Evolutionary conservation across 2,329 filamentous ascomycete genomes (phyloP).

Genomic region (Zymoseptoria ardabiliae): DNA sequence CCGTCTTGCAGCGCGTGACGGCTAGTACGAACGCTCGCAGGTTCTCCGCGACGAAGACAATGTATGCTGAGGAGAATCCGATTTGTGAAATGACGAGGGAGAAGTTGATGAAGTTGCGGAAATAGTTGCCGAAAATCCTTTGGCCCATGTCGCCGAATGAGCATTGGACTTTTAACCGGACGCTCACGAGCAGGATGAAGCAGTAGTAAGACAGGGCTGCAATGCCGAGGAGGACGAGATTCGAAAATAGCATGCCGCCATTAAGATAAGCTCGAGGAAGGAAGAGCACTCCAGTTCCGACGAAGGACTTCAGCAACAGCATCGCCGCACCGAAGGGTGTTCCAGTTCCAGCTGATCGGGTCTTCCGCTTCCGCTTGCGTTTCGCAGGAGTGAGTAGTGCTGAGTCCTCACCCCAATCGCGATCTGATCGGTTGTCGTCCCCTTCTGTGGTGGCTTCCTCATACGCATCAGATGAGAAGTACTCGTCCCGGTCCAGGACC

Average conservation of each 20-base stretch:
- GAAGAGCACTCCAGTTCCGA: conserved; percentile 92
- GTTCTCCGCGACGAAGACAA: conserved; percentile 94
- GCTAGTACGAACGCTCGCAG: conserved; percentile 90
- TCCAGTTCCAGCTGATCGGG: conserved; percentile 67
- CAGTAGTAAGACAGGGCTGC: conserved; percentile 91
- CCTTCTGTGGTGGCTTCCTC: conserved; percentile 42
- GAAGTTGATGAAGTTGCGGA: conserved; percentile 77
- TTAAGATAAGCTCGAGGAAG: conserved; percentile 89
- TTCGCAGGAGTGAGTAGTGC: conserved; percentile 64
- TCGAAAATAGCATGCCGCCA: conserved; percentile 95
- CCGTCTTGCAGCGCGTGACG: conserved; percentile 77
- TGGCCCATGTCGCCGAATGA: conserved; percentile 97
- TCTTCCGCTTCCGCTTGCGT: conserved; percentile 68
- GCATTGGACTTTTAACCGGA: conserved; percentile 76
- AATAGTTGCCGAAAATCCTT: conserved; percentile 80
- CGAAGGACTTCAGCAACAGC: conserved; percentile 91
- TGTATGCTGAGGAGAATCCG: conserved; percentile 90
- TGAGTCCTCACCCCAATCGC: conserved; percentile 81
- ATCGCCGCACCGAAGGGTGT: conserved; percentile 72
- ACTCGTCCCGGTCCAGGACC: conserved; percentile 76
- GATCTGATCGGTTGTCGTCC: conserved; percentile 48
- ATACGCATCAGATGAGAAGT: conserved; percentile 74
- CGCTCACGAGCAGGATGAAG: conserved; percentile 87
- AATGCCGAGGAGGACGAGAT: conserved; percentile 77
- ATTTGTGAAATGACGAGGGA: conserved; percentile 95